Percentiles rank a stretch among this genome's conserved stretches.
Evolutionary conservation across 2,329 filamentous ascomycete species (phyloP).

Genomic region (Hymenoscyphus salicellus): DNA sequence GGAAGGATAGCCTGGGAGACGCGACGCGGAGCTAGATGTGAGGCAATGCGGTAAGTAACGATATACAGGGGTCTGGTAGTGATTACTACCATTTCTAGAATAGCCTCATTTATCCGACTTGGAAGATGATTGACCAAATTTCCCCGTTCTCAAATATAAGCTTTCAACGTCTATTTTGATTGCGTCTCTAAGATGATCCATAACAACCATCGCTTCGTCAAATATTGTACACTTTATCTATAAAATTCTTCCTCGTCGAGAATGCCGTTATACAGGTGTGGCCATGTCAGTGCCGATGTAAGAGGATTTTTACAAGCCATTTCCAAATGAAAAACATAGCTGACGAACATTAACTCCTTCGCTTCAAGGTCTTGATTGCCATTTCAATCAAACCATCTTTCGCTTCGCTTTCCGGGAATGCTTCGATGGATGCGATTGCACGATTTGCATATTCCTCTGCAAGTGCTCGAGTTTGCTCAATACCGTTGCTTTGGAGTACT

Average conservation of each 20-base stretch:
- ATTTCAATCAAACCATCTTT: conserved; percentile 90
- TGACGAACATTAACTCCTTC: conserved; percentile 64
- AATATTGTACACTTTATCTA: conserved; percentile 4
- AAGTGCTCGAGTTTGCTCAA: conserved; percentile 86
- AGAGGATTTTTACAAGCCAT: neutral
- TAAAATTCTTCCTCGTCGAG: neutral
- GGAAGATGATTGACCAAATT: too few relatives aligned
- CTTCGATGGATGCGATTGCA: conserved; percentile 77
- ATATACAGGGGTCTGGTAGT: too few relatives aligned
- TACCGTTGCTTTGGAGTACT: conserved; percentile 77
- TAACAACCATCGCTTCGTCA: neutral
- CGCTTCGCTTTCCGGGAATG: conserved; percentile 90
- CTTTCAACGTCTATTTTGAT: neutral
- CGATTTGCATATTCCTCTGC: conserved; percentile 89
- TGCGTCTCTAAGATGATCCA: neutral
- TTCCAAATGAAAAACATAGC: neutral
- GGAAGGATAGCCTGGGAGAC: neutral
- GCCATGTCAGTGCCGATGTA: neutral
- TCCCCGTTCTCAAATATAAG: neutral
- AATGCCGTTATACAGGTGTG: neutral
- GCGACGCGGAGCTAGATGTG: neutral
- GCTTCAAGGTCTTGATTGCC: conserved; percentile 86
- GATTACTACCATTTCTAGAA: too few relatives aligned
- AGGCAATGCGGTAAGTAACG: too few relatives aligned
- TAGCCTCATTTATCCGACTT: too few relatives aligned